Evolutionary conservation across 2,329 filamentous ascomycete genomes (phyloP).

Genomic region (Dryadomyces quercus-mongolicae): DNA sequence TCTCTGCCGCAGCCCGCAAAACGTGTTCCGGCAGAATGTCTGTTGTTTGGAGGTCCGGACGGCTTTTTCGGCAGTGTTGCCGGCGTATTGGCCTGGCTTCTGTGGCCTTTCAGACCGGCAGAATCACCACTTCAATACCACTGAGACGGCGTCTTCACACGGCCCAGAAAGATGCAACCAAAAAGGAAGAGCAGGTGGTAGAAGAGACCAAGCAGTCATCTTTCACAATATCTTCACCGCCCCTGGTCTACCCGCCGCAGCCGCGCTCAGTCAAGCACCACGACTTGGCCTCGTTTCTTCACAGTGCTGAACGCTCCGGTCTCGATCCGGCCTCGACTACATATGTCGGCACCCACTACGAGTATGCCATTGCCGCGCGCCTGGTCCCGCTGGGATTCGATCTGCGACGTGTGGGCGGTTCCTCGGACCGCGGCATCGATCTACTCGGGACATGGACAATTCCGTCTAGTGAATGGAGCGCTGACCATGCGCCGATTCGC

Average conservation of each 20-base stretch:
- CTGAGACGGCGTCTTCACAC: background rate
- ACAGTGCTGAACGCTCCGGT: conserved; percentile 44
- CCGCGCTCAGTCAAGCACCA: conserved; percentile 39
- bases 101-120: background rate
- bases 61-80: background rate
- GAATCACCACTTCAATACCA: background rate
- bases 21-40: background rate
- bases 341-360: conserved; percentile 65
- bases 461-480: conserved; percentile 10
- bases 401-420: conserved; percentile 52
- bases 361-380: conserved; percentile 51
- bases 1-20: too few species aligned
- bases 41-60: background rate
- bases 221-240: background rate
- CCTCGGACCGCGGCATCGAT: conserved; percentile 61
- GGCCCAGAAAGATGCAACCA: background rate
- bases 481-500: conserved; percentile 23
- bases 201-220: background rate
- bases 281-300: conserved; percentile 51
- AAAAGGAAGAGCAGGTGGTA: background rate
- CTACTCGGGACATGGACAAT: conserved; percentile 56
- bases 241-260: conserved; percentile 31
- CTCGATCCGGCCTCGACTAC: conserved; percentile 44
- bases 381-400: conserved; percentile 51
- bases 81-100: too few species aligned